phyloP scores from a whole-genome alignment of 352 stramenopile species.

The Phytophthora quininea region DNA sequence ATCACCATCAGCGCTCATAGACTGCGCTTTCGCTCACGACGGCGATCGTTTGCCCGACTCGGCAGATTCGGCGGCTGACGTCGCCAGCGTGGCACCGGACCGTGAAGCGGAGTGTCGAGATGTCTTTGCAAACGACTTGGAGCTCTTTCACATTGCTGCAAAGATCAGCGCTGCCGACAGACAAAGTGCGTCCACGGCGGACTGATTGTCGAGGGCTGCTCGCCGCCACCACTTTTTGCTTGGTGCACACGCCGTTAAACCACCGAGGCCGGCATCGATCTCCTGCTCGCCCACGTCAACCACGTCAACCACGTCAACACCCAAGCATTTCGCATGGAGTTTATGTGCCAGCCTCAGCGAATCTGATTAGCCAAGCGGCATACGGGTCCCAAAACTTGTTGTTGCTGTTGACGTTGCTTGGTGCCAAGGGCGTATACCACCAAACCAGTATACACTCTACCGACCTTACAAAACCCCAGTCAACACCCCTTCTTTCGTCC shows the following conservation, averaged over 20 bases:
- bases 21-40: not conserved
- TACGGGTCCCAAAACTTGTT: not conserved
- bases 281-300: too few species aligned
- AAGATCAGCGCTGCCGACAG: constrained; percentile 17
- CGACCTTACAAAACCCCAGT: constrained; percentile 13
- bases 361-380: not conserved
- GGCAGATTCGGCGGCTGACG: not conserved
- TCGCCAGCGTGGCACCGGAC: constrained; percentile 5
- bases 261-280: not conserved
- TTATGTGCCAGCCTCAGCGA: constrained; percentile 17
- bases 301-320: constrained; percentile 21
- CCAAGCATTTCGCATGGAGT: constrained; percentile 10
- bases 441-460: not conserved
- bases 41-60: not conserved
- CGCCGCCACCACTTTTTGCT: constrained; percentile 23
- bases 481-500: constrained; percentile 25
- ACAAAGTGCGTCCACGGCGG: constrained; percentile 28
- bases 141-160: constrained; percentile 6
- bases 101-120: not conserved
- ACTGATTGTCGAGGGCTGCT: constrained; percentile 26
- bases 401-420: not conserved
- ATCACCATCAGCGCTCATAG: not conserved
- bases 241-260: constrained; percentile 8
- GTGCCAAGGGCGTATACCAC: not conserved
- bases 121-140: constrained; percentile 16